Base-by-base conservation (phyloP, 192 early-diverging fungal genomes). In the Coemansia sp. region DNA sequence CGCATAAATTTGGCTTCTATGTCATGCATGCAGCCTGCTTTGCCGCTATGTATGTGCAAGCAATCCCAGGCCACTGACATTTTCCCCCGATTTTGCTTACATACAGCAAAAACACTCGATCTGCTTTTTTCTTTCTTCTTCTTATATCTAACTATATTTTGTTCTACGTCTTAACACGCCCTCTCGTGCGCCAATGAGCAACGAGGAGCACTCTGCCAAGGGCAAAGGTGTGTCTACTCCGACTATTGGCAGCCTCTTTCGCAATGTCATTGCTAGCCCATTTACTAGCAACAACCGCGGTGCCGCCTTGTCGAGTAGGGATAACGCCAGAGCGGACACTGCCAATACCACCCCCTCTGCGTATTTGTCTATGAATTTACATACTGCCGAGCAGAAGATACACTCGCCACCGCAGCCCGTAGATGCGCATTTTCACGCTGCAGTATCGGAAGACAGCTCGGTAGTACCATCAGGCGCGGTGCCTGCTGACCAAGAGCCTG, bases 191-290 rank as follows among this genome's bases (percentile, higher is more conserved):
- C 59, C 19, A 60, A 60, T 60, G 59, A 60, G 62, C 37, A 53
- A 76, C 48, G 27, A 59, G 10, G 63, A 67, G 37, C 71, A 71
- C 72, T 46, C 67, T 29, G 65, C 51, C 44, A 27, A 65, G 34
- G 31, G 53, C 67, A 68, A 29, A 35, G 51, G 54, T 46, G 63
- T 46, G 73, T 57, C 37, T 83, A 13, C 63, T 27, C 24, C 24
- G 24, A 27, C 24, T 27, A 27, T 27, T 27, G 24, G 54, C 6
- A 53, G 67, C 5, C 46, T 83, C 19, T 72, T 83, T 48, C 80
- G 80, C 46, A 74, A 75, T 66, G 66, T 77, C 62, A 66, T 83
- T 50, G 69, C 65, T 46, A 68, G 75, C 69, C 48, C 80, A 5
- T 83, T 83, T 57, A 60, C 56, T 41, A 46, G 63, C 37, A 69